Percentiles rank a stretch among this genome's conserved stretches.
phyloP scores from a whole-genome alignment of 169 alveolate species.

The Babesia divergens region DNA sequence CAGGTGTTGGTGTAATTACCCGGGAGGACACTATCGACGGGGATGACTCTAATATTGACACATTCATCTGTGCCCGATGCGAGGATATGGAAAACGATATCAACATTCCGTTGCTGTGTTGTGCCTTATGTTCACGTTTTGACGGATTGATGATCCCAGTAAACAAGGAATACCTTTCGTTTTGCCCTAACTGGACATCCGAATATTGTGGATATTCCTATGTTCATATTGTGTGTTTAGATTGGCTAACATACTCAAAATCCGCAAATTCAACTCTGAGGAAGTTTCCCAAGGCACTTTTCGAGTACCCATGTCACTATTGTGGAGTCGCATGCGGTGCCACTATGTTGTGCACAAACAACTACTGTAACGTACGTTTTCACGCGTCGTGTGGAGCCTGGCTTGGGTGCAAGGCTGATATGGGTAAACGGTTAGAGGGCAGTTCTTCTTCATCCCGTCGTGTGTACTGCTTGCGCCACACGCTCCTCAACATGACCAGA shows the following conservation, averaged over 20 bases:
- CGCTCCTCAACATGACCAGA: slow-evolving; percentile 31
- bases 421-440: slow-evolving; percentile 51
- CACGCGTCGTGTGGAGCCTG: slow-evolving; percentile 65
- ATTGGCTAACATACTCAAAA: slow-evolving; percentile 49
- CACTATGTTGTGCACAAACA: slow-evolving; percentile 37
- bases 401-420: slow-evolving; percentile 61
- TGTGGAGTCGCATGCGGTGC: slow-evolving; percentile 63
- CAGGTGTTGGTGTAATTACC: neutral
- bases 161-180: slow-evolving; percentile 32
- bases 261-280: neutral
- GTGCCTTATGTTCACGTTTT: slow-evolving; percentile 58
- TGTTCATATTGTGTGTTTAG: slow-evolving; percentile 59
- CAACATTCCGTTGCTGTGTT: slow-evolving; percentile 44
- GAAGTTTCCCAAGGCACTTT: slow-evolving; percentile 36
- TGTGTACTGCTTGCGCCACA: slow-evolving; percentile 59
- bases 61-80: slow-evolving; percentile 52
- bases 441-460: slow-evolving; percentile 17
- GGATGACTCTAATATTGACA: neutral
- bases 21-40: neutral
- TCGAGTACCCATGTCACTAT: slow-evolving; percentile 57
- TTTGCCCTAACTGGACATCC: slow-evolving; percentile 27
- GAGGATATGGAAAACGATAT: slow-evolving; percentile 32
- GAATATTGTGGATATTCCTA: slow-evolving; percentile 46
- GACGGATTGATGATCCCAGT: slow-evolving; percentile 58
- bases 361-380: slow-evolving; percentile 48